phyloP scores from a whole-genome alignment of 2,329 filamentous ascomycete species.

The Verticillium klebahnii region DNA sequence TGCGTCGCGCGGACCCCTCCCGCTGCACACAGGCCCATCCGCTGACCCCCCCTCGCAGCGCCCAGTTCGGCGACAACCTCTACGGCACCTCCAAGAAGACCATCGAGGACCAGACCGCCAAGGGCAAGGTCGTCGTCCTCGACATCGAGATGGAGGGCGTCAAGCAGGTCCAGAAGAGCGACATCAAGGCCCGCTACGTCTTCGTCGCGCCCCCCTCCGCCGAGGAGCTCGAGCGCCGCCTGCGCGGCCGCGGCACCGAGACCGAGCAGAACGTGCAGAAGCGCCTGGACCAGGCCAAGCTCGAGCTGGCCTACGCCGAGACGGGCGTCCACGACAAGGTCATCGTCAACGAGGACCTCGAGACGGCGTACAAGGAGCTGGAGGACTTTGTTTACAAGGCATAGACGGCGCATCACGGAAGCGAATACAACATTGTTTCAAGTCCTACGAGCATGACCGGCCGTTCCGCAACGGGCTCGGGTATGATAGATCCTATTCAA shows the following conservation, averaged over 20 bases:
- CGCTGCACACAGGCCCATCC: not conserved
- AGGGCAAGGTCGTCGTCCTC: slow-evolving; percentile 72
- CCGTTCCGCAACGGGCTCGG: too few relatives aligned
- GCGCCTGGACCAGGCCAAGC: slow-evolving; percentile 65
- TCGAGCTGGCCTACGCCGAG: slow-evolving; percentile 70
- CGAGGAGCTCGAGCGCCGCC: slow-evolving; percentile 67
- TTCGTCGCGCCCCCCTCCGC: slow-evolving; percentile 79
- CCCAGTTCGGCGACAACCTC: slow-evolving; percentile 77
- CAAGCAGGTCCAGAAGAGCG: slow-evolving; percentile 81
- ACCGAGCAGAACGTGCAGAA: slow-evolving; percentile 66
- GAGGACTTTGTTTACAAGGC: slow-evolving; percentile 42
- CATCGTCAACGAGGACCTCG: slow-evolving; percentile 38
- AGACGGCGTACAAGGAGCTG: slow-evolving; percentile 46
- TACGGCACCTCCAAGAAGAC: slow-evolving; percentile 83
- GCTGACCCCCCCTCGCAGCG: slow-evolving; percentile 36
- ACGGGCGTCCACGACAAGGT: slow-evolving; percentile 46
- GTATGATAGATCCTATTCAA: too few relatives aligned
- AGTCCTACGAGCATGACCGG: too few relatives aligned
- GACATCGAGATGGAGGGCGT: slow-evolving; percentile 99
- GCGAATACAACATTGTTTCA: not conserved
- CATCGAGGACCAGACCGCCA: slow-evolving; percentile 68
- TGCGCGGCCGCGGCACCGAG: slow-evolving; percentile 75
- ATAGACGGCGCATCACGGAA: not conserved
- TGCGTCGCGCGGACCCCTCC: not conserved
- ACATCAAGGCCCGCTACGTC: slow-evolving; percentile 71